phyloP scores from a whole-genome alignment of 495 filamentous ascomycete genomes.

The Hyaloscypha variabilis region DNA sequence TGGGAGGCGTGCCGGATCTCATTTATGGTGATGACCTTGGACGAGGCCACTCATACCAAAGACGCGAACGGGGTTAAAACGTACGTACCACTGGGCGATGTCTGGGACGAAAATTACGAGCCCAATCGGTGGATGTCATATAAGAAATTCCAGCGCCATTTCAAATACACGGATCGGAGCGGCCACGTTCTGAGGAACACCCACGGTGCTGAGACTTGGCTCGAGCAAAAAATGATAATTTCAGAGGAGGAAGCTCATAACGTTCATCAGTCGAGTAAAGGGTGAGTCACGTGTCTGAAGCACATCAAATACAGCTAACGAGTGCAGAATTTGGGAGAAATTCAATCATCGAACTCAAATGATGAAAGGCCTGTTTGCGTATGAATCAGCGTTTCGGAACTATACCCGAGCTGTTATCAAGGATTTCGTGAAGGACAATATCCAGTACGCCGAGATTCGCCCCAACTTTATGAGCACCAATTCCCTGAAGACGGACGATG shows the following conservation, averaged over 20 bases:
- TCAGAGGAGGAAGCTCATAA: conserved; percentile 48
- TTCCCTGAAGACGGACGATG: conserved; percentile 50
- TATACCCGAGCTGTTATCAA: conserved; percentile 50
- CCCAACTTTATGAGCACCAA: conserved; percentile 59
- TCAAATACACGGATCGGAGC: conserved; percentile 20
- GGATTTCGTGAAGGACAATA: conserved; percentile 55
- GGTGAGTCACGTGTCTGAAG: conserved; percentile 33
- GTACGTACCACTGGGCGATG: conserved; percentile 16
- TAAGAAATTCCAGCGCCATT: conserved; percentile 26
- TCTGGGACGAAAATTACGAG: conserved; percentile 22
- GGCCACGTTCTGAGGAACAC: conserved; percentile 12
- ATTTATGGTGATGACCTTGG: conserved; percentile 46
- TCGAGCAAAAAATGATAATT: conserved; percentile 52
- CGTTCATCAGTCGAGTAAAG: conserved; percentile 38
- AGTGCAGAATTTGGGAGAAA: conserved; percentile 53
- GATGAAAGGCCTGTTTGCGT: conserved; percentile 64
- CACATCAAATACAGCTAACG: not conserved
- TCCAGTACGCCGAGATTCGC: conserved; percentile 60
- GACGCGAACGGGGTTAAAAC: conserved; percentile 14
- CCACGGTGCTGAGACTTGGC: conserved; percentile 37
- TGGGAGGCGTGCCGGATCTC: conserved; percentile 49
- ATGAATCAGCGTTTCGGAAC: conserved; percentile 49
- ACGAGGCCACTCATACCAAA: conserved; percentile 26
- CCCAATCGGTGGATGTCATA: conserved; percentile 31
- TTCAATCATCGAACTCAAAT: conserved; percentile 58